Evolutionary conservation across 257 asterid genomes (phyloP).

Genomic region (Rhazya stricta): DNA sequence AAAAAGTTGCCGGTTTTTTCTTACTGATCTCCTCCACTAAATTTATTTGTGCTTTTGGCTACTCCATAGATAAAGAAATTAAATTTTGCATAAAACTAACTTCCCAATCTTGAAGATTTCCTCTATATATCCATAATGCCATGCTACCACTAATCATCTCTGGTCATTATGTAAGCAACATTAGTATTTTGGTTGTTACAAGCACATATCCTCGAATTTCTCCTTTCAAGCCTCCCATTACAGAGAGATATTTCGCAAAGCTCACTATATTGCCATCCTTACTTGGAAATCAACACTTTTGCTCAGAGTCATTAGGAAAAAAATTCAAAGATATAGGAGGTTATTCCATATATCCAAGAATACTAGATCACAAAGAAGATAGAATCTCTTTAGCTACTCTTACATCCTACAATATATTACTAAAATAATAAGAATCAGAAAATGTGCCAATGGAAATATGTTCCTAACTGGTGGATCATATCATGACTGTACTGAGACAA

Average conservation of each 20-base stretch:
- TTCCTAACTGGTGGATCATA: too few species aligned
- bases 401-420: background rate
- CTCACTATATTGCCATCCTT: background rate
- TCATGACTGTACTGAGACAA: background rate
- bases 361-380: background rate
- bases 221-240: background rate
- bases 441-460: background rate
- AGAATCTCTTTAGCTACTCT: background rate
- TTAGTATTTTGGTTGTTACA: background rate
- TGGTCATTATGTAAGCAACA: background rate
- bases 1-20: background rate
- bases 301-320: background rate
- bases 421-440: background rate
- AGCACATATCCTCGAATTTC: background rate
- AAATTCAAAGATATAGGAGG: background rate
- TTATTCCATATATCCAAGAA: background rate
- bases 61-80: background rate
- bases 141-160: background rate
- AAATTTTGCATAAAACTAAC: background rate
- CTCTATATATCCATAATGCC: background rate
- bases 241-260: background rate
- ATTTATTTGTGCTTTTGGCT: background rate
- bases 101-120: background rate
- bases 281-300: background rate
- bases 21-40: background rate